Evolutionary conservation across 2,329 filamentous ascomycete genomes (phyloP).

Genomic region (Trichoderma endophyticum): DNA sequence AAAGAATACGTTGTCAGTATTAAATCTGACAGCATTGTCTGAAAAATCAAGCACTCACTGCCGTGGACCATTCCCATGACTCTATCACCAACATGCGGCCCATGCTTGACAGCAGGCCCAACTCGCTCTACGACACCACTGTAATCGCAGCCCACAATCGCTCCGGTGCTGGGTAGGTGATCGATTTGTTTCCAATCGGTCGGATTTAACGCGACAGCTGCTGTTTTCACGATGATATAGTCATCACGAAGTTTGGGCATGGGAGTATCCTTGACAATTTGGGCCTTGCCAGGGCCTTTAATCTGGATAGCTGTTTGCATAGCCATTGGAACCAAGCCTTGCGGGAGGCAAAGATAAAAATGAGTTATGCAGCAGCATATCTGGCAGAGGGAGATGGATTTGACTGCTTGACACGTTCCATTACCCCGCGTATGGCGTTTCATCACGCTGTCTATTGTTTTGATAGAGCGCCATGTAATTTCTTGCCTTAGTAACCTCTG

Average conservation of each 20-base stretch:
- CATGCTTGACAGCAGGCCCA: slow-evolving; percentile 39
- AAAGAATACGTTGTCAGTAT: background rate
- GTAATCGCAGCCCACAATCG: slow-evolving; percentile 43
- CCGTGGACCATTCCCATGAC: slow-evolving; percentile 43
- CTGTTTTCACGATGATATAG: slow-evolving; percentile 34
- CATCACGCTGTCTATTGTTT: background rate
- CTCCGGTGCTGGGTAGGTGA: slow-evolving; percentile 17
- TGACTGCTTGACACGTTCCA: background rate
- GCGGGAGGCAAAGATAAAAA: background rate
- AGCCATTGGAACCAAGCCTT: background rate
- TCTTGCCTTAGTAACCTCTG: background rate
- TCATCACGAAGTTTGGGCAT: slow-evolving; percentile 21
- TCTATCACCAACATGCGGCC: slow-evolving; percentile 47
- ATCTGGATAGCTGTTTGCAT: slow-evolving; percentile 19
- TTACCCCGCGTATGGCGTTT: slow-evolving; percentile 6
- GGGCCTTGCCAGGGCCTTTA: slow-evolving; percentile 12
- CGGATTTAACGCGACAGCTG: slow-evolving; percentile 35
- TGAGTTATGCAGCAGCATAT: background rate
- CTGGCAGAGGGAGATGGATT: background rate
- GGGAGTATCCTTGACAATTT: slow-evolving; percentile 13
- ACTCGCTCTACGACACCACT: slow-evolving; percentile 47
- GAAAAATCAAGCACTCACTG: background rate
- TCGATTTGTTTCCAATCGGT: slow-evolving; percentile 35
- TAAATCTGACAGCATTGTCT: background rate
- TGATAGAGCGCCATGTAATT: background rate